Base-by-base conservation (phyloP, 352 stramenopile species). In the Peronosclerospora sorghi region DNA sequence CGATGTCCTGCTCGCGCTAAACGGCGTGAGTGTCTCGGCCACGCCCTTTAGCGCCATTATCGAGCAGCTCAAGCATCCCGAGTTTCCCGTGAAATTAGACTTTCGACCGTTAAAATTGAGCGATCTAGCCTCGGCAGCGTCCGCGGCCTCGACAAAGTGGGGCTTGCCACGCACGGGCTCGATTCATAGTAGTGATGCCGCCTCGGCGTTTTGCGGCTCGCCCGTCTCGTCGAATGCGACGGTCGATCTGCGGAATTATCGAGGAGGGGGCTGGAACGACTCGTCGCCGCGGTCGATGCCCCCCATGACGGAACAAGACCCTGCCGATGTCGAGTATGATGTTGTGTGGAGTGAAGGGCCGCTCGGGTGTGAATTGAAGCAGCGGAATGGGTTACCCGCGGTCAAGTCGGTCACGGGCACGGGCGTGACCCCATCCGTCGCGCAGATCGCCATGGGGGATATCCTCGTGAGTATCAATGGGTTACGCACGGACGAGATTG, bases 401-500 rank as follows among this genome's bases (percentile, higher is more conserved):
- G 74, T 89, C 14, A 86, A 86, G 57, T 72, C 67, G 0, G 73
- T 83, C 14, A 86, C 72, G 1, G 65, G 62, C 0, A 68, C 56
- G 5, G 70, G 71, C 4, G 68, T 78, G 36, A 82, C 69, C 30
- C 53, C 59, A 1, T 86, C 73, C 0, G 74, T 89, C 8, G 63
- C 71, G 15, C 77, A 86, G 52, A 86, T 89, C 30, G 43, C 58
- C 2, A 61, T 61, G 0, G 73, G 70, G 1, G 77, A 89, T 45
- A 73, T 86, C 10, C 66, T 92, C 9, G 49, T 84, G 8, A 59
- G 59, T 35, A 84, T 91, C 32, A 91, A 91, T 20, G 76, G 78
- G 1, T 58, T 83, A 18, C 56, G 62, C n/a, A 79, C 76, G 4
- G 65, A 77, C n/a, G 59, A 73, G 17, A 86, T 89, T 38, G 74